Evolutionary conservation across 768 basidiomycete species (phyloP), one percentile per base, ranked within the genome.

Genomic region (Lentinus tigrinus): DNA sequence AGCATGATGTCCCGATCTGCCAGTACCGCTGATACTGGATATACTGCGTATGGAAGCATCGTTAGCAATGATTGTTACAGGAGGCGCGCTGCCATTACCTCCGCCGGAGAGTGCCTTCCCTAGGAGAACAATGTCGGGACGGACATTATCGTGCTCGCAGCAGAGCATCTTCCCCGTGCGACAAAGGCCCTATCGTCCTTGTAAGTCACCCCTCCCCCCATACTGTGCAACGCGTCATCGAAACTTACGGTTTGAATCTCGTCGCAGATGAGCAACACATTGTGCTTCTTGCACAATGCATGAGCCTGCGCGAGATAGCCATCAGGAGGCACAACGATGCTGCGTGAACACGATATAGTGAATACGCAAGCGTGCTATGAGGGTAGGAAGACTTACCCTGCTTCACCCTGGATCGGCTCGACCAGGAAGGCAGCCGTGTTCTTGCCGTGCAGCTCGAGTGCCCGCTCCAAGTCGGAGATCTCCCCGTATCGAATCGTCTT

Each of bases 351-450:
- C 28, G 47, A 47, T 28, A 16, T 36, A 9, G 38, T 52, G 11
- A 16, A 34, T n/a, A 11, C 54, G 51, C 3, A 5, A 27, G n/a
- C 36, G 16, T 23, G 10, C 13, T 17, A 37, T 39, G 9, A 47
- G 36, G 62, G 77, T 27, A 36, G 14, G 9, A 13, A 27, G 11
- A 52, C 90, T 44, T 70, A 93, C 92, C 94, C 95, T 17, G 96
- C 96, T 75, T 98, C 96, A n/a, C 96, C 96, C 71, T 99, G 97
- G 61, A 99, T 98, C 5, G 97, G 97, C 74, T 99, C 97, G 3
- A 99, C 83, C 55, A 99, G 80, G 78, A 99, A 95, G 1, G 92
- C 96, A 6, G 95, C 97, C 24, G 92, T 85, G 57, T 90, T 80
- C 60, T 88, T 73, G 9, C 96, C 95, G 70, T 95, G 80, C 37